Conservation (phyloP, 2,329 filamentous ascomycete genomes). For the Aspergillus felis region DNA sequence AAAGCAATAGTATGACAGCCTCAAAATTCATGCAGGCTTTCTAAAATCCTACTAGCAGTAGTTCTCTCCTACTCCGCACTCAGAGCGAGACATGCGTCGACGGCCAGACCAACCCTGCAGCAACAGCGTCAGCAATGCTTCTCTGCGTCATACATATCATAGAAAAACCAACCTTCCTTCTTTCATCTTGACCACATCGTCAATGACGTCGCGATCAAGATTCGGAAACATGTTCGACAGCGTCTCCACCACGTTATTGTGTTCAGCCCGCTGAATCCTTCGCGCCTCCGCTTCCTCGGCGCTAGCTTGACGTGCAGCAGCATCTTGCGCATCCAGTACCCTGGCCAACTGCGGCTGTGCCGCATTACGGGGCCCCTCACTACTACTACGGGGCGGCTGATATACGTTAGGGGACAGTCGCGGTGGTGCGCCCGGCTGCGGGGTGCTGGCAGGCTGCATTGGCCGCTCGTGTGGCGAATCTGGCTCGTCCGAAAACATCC, state of each 20-base stretch:
- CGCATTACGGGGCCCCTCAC: slow-evolving; percentile 23
- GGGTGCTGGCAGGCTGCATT: slow-evolving; percentile 37
- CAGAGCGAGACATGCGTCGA: slow-evolving; percentile 77
- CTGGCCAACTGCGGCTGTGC: slow-evolving; percentile 30
- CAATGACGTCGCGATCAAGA: slow-evolving; percentile 88
- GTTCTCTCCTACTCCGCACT: slow-evolving; percentile 38
- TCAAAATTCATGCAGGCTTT: background rate
- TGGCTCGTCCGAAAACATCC: slow-evolving; percentile 80
- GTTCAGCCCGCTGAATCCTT: slow-evolving; percentile 76
- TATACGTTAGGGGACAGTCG: slow-evolving; percentile 49
- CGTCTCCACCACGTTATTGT: slow-evolving; percentile 88
- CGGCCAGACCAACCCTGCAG: slow-evolving; percentile 72
- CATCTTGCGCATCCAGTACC: slow-evolving; percentile 71
- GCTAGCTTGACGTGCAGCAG: slow-evolving; percentile 83
- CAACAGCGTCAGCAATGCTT: slow-evolving; percentile 9
- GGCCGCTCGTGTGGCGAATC: slow-evolving; percentile 35
- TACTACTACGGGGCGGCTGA: slow-evolving; percentile 41
- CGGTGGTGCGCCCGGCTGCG: slow-evolving; percentile 46
- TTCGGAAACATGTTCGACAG: slow-evolving; percentile 95
- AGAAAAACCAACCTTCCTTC: slow-evolving; percentile 71
- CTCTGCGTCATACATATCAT: background rate
- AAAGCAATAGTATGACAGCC: background rate
- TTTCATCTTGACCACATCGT: slow-evolving; percentile 93
- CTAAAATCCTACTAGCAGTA: background rate
- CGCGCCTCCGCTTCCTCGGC: slow-evolving; percentile 86